phyloP scores from a whole-genome alignment of 148 eudicot genomes.

The Rhododendron mucronatum region DNA sequence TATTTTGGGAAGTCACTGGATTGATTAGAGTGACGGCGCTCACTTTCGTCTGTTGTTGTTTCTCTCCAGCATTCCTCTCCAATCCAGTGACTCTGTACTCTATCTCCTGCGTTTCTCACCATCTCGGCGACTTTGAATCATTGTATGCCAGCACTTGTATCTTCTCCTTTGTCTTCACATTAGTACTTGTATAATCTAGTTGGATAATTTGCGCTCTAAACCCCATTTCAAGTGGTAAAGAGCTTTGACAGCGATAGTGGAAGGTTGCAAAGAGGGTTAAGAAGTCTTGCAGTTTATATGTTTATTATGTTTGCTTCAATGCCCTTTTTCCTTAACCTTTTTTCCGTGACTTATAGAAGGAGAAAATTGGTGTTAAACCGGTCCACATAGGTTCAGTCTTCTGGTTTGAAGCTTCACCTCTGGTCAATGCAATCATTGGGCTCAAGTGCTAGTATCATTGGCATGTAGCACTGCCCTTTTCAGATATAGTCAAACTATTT shows the following conservation, averaged over 20 bases:
- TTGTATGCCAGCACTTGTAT: not conserved
- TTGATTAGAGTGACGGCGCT: not conserved
- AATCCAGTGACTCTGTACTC: not conserved
- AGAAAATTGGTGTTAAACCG: not conserved
- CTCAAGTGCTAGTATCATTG: not conserved
- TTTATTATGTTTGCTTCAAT: not conserved
- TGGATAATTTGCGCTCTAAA: not conserved
- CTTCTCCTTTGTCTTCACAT: not conserved
- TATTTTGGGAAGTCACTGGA: not conserved
- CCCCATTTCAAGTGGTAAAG: not conserved
- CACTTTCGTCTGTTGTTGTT: not conserved
- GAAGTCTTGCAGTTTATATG: not conserved
- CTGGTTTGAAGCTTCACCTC: not conserved
- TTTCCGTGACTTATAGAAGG: not conserved
- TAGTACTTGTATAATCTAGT: not conserved
- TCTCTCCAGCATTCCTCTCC: not conserved
- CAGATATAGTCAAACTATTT: not conserved
- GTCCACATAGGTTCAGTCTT: not conserved
- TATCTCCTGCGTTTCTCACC: not conserved
- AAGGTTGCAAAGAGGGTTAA: not conserved
- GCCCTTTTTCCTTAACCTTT: not conserved
- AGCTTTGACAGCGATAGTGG: not conserved
- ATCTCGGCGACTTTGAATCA: not conserved
- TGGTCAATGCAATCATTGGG: not conserved
- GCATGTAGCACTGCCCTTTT: not conserved